Evolutionary conservation across 2,329 filamentous ascomycete species (phyloP).

Genomic region (Tolypocladium guangdongense): DNA sequence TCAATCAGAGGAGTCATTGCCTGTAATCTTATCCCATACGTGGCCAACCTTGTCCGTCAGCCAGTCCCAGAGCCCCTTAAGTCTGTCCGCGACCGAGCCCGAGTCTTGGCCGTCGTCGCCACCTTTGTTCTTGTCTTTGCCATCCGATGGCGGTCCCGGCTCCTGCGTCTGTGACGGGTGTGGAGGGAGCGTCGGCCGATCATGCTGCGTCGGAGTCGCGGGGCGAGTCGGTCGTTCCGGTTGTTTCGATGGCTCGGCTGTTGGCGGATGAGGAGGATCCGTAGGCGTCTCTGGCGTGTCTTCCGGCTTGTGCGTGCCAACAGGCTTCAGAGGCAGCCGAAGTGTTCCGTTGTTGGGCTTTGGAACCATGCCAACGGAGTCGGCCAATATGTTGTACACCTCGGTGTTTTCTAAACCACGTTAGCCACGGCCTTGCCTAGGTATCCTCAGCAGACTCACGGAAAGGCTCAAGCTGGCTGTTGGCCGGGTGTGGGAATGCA

Average conservation of each 20-base stretch:
- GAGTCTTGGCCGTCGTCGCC: constrained; percentile 9
- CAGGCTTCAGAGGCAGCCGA: constrained; percentile 53
- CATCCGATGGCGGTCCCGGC: not conserved
- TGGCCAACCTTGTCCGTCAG: constrained; percentile 34
- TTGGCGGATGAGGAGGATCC: constrained; percentile 33
- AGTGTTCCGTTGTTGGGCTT: constrained; percentile 82
- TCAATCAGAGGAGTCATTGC: constrained; percentile 1
- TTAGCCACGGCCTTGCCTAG: not conserved
- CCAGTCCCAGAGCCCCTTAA: constrained; percentile 39
- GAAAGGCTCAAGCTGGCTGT: constrained; percentile 70
- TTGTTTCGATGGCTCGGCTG: constrained; percentile 4
- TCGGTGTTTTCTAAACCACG: constrained; percentile 69
- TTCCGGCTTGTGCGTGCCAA: constrained; percentile 49
- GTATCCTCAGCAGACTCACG: constrained; percentile 46
- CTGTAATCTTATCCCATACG: constrained; percentile 33
- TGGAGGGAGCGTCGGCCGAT: not conserved
- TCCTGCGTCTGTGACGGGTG: constrained; percentile 3
- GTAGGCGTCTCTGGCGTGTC: constrained; percentile 36
- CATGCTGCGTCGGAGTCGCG: not conserved
- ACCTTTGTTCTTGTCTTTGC: constrained; percentile 4
- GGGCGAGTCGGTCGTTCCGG: constrained; percentile 5
- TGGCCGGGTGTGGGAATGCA: constrained; percentile 76
- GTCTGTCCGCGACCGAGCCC: constrained; percentile 17
- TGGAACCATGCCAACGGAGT: constrained; percentile 65
- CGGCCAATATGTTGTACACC: constrained; percentile 90